Evolutionary conservation across 176 grass and related monocot genomes (phyloP), one percentile per base, ranked within the genome.

Genomic region (Tuctoria greenei): DNA sequence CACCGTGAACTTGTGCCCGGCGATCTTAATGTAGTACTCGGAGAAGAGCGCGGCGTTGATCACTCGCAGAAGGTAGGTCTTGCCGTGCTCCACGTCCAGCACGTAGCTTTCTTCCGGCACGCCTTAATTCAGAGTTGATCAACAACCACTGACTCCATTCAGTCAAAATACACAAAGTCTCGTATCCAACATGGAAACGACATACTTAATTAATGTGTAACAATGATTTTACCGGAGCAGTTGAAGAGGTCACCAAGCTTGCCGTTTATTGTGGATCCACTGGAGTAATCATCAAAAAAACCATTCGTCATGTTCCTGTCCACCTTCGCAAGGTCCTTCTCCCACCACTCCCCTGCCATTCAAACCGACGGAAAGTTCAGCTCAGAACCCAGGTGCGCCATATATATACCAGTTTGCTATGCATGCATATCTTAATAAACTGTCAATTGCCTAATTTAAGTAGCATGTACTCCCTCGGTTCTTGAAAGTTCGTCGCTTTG

Each of bases 271-370:
- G 84, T 80, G 8, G 52, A 14, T 42, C 62, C 58, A 65, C n/a
- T 28, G 11, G 67, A n/a, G 36, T 12, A 10, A 49, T 61, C 52
- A 15, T 25, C 27, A 3, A 61, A 52, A 1, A 17, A 23, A n/a
- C 52, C 21, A 0, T 12, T 27, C 36, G 1, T 5, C 14, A 51
- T 27, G 35, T 42, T 43, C 56, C 20, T 41, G 35, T 34, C 55
- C 28, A 86, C 9, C 24, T 43, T 13, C 0, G 18, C 13, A 14
- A 63, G 35, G 35, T 66, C 38, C 20, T 2, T 26, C 3, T 66
- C 42, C 83, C 75, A 85, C 83, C 83, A 85, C 18, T 85, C 83
- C 27, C 75, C 82, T 85, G 75, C 54, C 65, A 39, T 54, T 18
- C 13, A 41, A 28, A 71, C 2, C 27, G n/a, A 31, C 23, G 26